These are phyloP conservation scores for Claviceps purpurea DNA, from an alignment of 2,329 filamentous ascomycete genomes.

Conservation along the genomic window DNA sequence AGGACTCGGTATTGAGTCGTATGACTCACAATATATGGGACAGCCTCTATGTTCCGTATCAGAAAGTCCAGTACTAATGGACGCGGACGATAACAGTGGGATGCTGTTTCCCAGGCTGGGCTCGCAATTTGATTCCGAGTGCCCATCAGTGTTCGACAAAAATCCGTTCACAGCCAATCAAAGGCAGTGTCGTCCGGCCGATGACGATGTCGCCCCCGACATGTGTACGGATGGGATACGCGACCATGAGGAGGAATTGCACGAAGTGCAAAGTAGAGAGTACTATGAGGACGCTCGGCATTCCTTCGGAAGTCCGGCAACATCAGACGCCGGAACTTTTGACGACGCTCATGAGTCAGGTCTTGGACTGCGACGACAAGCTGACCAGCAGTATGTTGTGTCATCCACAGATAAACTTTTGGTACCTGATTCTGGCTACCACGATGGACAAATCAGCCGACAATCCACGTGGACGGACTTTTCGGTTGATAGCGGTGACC, in stretches of 20 bases:
- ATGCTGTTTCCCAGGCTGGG: slow-evolving; percentile 23
- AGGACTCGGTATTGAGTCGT: slow-evolving; percentile 6
- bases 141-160: slow-evolving; percentile 22
- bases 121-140: slow-evolving; percentile 24
- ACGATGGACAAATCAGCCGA: slow-evolving; percentile 36
- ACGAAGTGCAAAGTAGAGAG: slow-evolving; percentile 15
- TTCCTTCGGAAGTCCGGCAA: slow-evolving; percentile 24
- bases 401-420: slow-evolving; percentile 31
- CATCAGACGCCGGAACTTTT: slow-evolving; percentile 19
- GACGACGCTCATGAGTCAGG: slow-evolving; percentile 16
- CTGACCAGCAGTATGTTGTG: slow-evolving; percentile 10
- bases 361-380: slow-evolving; percentile 13
- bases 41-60: slow-evolving; percentile 36
- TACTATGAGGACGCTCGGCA: slow-evolving; percentile 16
- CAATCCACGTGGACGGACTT: slow-evolving; percentile 49
- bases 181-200: slow-evolving; percentile 9
- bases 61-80: slow-evolving; percentile 7
- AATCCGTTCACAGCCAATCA: slow-evolving; percentile 13
- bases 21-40: slow-evolving; percentile 25
- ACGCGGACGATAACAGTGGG: slow-evolving; percentile 9
- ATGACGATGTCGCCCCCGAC: slow-evolving; percentile 22
- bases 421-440: slow-evolving; percentile 31
- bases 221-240: slow-evolving; percentile 23
- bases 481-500: slow-evolving; percentile 39
- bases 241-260: slow-evolving; percentile 15